phyloP scores from a whole-genome alignment of 345 rosid genomes.

The Ceriops decandra region DNA sequence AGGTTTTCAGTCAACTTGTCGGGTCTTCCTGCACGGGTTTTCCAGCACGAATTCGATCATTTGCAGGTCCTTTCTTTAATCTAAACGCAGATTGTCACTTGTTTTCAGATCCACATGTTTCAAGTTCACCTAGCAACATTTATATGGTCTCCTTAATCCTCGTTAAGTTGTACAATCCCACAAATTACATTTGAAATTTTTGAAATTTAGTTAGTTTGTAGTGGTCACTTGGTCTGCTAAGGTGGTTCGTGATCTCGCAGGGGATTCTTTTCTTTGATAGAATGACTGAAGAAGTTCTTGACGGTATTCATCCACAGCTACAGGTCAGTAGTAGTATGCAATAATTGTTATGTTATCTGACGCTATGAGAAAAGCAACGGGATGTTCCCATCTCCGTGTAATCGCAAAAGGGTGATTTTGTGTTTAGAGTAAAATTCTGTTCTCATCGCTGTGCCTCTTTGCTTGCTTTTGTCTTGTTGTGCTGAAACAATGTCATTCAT shows the following conservation, averaged over 20 bases:
- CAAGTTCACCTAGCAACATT: background rate
- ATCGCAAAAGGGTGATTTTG: background rate
- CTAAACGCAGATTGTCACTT: background rate
- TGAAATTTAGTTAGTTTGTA: too few relatives aligned
- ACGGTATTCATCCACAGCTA: slow-evolving; percentile 51
- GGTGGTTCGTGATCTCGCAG: slow-evolving; percentile 40
- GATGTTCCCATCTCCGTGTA: background rate
- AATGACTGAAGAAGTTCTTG: slow-evolving; percentile 82
- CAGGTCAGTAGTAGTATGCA: slow-evolving; percentile 48
- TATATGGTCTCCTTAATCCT: background rate
- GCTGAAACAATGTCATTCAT: background rate
- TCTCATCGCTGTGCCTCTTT: background rate
- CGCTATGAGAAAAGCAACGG: background rate
- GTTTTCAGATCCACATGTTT: background rate
- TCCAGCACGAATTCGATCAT: slow-evolving; percentile 97
- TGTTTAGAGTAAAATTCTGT: background rate
- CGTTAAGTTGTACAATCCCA: too few relatives aligned
- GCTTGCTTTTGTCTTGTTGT: background rate
- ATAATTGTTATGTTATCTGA: background rate
- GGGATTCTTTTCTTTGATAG: slow-evolving; percentile 84
- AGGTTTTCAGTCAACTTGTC: slow-evolving; percentile 65
- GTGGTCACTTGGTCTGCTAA: slow-evolving; percentile 4
- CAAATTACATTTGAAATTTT: too few relatives aligned
- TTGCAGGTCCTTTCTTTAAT: slow-evolving; percentile 46
- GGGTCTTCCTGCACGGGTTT: slow-evolving; percentile 79